Evolutionary conservation across 192 early-diverging fungal species (phyloP).

Genomic region (Glomus cerebriforme): DNA sequence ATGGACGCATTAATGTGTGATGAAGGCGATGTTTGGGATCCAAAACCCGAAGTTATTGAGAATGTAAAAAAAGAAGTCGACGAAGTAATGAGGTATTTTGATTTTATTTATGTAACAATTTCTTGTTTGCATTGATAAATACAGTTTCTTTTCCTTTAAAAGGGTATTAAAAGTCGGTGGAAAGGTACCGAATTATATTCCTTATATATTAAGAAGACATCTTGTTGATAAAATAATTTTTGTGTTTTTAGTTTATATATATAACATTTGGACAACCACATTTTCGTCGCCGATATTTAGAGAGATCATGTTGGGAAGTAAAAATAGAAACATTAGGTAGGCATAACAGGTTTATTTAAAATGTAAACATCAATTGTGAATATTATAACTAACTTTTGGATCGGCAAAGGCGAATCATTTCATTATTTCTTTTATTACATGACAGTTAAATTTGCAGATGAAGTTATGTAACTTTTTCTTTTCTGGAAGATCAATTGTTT

Average conservation of each 20-base stretch:
- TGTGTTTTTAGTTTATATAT: constrained; percentile 63
- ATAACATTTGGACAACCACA: constrained; percentile 93
- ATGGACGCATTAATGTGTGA: constrained; percentile 90
- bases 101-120: neutral
- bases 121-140: neutral
- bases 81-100: constrained; percentile 58
- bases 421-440: constrained; percentile 79
- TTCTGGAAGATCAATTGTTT: neutral
- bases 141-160: neutral
- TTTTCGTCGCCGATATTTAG: constrained; percentile 75
- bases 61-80: constrained; percentile 71
- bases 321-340: constrained; percentile 58
- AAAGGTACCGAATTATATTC: constrained; percentile 20
- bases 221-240: neutral
- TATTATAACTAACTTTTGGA: neutral
- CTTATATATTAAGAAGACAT: neutral
- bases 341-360: no score
- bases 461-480: no score
- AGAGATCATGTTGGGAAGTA: constrained; percentile 66
- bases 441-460: constrained; percentile 11
- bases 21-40: constrained; percentile 87
- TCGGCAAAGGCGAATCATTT: constrained; percentile 63
- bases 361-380: neutral
- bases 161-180: constrained; percentile 74
- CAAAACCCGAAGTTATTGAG: constrained; percentile 65